Evolutionary conservation across 2,329 filamentous ascomycete species (phyloP), one percentile per base, ranked within the genome.

Genomic region (Sarocladiaceae sp.): DNA sequence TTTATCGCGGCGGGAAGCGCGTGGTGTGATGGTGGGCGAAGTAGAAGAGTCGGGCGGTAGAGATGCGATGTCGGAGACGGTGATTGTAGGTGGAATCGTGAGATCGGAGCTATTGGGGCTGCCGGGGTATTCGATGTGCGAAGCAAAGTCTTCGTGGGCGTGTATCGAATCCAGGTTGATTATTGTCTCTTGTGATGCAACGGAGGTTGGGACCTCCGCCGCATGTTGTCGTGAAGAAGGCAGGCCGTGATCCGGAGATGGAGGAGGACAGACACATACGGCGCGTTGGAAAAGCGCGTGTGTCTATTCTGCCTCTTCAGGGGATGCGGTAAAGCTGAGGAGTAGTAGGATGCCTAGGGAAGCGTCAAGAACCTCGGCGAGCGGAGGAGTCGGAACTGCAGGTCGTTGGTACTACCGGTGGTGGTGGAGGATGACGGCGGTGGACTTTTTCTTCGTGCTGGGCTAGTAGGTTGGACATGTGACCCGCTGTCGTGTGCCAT

Each of bases 81-180:
- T 29, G 37, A 23, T 40, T 22, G 8, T 26, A 23, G 46, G 22
- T 25, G 26, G 15, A 11, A 31, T 18, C 12, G 20, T 20, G 7
- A 18, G 23, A 31, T 25, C 12, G 15, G 10, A 12, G 17, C 18
- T 25, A 15, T 23, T 23, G 15, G 37, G 47, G 12, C 31, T 20
- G 51, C 20, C 23, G 23, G 20, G 7, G 23, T 28, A 18, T 18
- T 48, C 44, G 17, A 15, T n/a, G 25, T 4, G 39, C 42, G 50
- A 51, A 55, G 53, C 44, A 53, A 53, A 42, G 51, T 26, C 52
- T 57, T 69, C 60, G 55, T 66, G 60, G 15, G 40, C 40, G 52
- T 72, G 67, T 78, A 77, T 71, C 64, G 77, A 67, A 78, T 83
- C 80, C 80, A 83, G 76, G 66, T 70, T 81, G 77, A 75, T 68